These are phyloP conservation scores for Avena insularis DNA, from an alignment of 176 grass and related monocot genomes.

Conservation along the genomic window DNA sequence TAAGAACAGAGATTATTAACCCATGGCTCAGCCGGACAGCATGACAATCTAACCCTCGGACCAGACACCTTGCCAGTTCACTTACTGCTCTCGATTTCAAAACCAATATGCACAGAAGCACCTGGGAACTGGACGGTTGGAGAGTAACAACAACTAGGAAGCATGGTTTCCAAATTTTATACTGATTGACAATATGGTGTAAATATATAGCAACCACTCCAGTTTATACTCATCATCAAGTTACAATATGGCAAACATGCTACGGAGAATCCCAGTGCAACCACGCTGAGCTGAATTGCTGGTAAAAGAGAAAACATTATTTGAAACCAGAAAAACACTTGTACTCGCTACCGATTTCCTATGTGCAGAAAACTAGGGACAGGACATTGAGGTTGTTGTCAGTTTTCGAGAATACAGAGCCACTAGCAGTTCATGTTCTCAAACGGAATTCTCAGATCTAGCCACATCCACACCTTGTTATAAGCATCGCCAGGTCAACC, in stretches of 20 bases:
- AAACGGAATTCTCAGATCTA: conserved; percentile 19
- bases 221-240: background rate
- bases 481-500: background rate
- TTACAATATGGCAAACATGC: background rate
- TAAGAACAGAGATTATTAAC: background rate
- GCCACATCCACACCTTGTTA: background rate
- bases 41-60: background rate
- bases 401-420: background rate
- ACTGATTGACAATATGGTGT: background rate
- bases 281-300: background rate
- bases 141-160: background rate
- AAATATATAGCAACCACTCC: background rate
- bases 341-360: background rate
- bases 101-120: conserved; percentile 6
- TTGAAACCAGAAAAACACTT: background rate
- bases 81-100: background rate
- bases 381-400: background rate
- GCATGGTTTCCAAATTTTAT: background rate
- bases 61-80: background rate
- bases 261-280: background rate
- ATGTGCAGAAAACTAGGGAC: background rate
- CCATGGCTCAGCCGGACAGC: background rate
- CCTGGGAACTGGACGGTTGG: background rate
- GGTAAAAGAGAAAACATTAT: background rate
- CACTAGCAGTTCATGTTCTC: background rate